Evolutionary conservation across 75 land plant genomes (phyloP), one percentile per base, ranked within the genome.

Genomic region (Adiantum capillusveneris): DNA sequence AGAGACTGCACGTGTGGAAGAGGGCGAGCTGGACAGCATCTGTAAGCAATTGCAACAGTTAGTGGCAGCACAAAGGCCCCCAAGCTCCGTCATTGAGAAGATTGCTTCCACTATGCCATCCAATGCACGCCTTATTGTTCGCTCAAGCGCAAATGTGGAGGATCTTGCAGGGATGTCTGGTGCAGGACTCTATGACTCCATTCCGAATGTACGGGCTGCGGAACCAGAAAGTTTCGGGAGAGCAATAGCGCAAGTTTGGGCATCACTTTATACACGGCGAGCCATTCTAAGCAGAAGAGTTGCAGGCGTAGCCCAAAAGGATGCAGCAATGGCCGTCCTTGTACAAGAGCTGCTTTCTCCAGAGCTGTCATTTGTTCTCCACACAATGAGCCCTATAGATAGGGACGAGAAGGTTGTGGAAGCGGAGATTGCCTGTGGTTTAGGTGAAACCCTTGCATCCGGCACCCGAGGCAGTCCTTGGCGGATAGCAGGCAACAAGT

Each of bases 81-180:
- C 79, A 36, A 52, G 71, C 36, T 66, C 78, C 24, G 50, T 69
- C 1, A 58, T 89, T 5, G 66, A 81, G 21, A 46, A 29, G 17
- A 56, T 93, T 31, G 66, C 54, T 14, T 44, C 68, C 56, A 58
- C 67, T 24, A 77, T 89, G 56, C 77, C 87, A 11, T 29, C 7
- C 0, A 50, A 71, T 52, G 64, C 83, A 6, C 59, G 85, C 14
- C 74, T 89, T 19, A 89, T 94, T 52, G 98, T 81, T 5, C 70
- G 98, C 9, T 94, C 98, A 11, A 94, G 96, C 59, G 98, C 98
- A 1, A 94, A 94, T 68, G 98, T 94, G n/a, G 98, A 94, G 63
- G 98, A 94, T 58, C 70, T 94, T 57, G 96, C 96, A 57, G 98
- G 98, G 44, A 89, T 89, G 96, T 94, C 98, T 36, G 98, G 96